Conservation (phyloP, 371 early-diverging fungal species). For the Lichtheimia hyalospora region DNA sequence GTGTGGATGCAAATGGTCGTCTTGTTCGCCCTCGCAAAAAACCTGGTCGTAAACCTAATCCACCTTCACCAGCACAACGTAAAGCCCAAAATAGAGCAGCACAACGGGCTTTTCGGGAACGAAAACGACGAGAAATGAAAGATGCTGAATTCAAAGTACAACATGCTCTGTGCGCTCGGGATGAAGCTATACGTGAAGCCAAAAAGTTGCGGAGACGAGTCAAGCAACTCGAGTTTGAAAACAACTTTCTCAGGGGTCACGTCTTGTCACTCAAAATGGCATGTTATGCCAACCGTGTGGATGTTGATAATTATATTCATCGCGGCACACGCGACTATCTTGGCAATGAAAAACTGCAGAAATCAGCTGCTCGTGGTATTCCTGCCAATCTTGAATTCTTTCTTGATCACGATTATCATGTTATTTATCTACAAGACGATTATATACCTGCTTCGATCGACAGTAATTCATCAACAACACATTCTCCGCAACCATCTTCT, state of each 20-base stretch:
- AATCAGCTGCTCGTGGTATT: conserved; percentile 27
- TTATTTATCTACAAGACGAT: conserved; percentile 19
- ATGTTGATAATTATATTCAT: conserved; percentile 35
- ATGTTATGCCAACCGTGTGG: conserved; percentile 32
- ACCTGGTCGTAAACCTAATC: conserved; percentile 32
- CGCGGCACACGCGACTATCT: conserved; percentile 28
- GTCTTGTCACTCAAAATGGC: conserved; percentile 34
- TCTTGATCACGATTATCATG: conserved; percentile 24
- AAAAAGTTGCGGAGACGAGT: conserved; percentile 14
- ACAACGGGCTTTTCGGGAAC: conserved; percentile 34
- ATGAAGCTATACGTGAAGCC: conserved; percentile 22
- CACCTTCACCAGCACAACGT: conserved; percentile 49
- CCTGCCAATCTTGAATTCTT: conserved; percentile 43
- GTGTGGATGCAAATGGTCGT: conserved; percentile 27
- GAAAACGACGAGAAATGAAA: conserved; percentile 36
- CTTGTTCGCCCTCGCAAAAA: conserved; percentile 35
- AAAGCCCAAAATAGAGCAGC: conserved; percentile 37
- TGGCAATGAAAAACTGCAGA: conserved; percentile 32
- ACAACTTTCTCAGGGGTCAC: conserved; percentile 32
- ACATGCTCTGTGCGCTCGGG: conserved; percentile 20
- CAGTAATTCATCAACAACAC: background rate
- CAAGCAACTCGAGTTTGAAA: conserved; percentile 31
- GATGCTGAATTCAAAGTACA: conserved; percentile 39
- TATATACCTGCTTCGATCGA: conserved; percentile 1
- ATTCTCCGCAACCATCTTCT: conserved; percentile 12